Evolutionary conservation across 1,139 yeast species (phyloP), one percentile per base, ranked within the genome.

Genomic region (Yamadazyma blattariae): DNA sequence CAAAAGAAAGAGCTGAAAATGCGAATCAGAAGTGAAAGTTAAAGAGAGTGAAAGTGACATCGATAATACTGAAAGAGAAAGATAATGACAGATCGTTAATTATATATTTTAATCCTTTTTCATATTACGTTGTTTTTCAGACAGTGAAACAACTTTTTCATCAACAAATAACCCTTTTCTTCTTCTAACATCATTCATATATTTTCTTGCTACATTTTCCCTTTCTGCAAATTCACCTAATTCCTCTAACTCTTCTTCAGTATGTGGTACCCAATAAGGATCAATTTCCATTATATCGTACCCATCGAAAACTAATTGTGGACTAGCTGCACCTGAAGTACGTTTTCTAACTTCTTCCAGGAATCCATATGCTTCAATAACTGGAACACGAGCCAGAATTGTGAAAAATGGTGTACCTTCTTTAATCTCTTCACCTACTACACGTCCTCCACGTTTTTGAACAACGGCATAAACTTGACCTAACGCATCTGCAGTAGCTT

Each of bases 181-280:
- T 57, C 80, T 76, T 53, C 99, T 73, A 30, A 92, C 79, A 23
- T 65, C 67, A 44, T 87, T 88, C 83, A 92, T 85, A 56, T 92
- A 92, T 50, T 73, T 70, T 56, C 95, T 74, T 0, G 97, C 97
- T 40, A 89, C 69, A 53, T 92, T 92, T 51, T 89, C 97, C 50
- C 87, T 76, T 51, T 94, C 98, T 0, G 97, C 96, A 47, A 78
- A 75, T 46, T 88, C 96, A 20, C 98, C 99, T 32, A 87, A 67
- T 41, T 89, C 95, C 55, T 92, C 98, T 33, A 92, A 63, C 56
- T 94, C 98, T 57, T 89, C 97, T 50, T 87, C 97, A 0, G 98
- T 94, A 6, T 92, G 87, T n/a, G 99, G 98, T 10, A 92, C 96
- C 99, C 99, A 94, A 70, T 84, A 94, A 27, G 99, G 99, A 64